Base-by-base conservation (phyloP, 805 yeast genomes). In the Metschnikowia picachoensis region DNA sequence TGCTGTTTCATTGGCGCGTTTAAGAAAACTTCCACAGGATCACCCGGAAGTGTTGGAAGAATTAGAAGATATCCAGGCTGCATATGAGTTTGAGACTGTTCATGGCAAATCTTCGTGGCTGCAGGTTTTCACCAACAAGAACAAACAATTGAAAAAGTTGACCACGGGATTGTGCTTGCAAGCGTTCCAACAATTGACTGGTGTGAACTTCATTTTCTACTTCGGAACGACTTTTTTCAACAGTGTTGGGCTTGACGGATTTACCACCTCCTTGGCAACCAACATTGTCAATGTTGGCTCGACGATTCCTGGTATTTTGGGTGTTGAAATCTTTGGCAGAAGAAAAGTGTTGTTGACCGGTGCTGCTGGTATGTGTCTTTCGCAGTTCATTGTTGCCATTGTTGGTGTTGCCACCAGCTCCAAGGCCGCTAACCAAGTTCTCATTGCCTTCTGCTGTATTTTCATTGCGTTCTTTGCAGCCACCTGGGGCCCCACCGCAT, bases 201-300 rank as follows among this genome's bases (percentile, higher is more conserved):
- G 97, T 45, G 83, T 89, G 51, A 90, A 90, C 70, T 89, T 89
- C 60, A 85, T 89, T 49, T 87, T 91, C 62, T 91, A 91, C 69
- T 91, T 84, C 64, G 94, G 96, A 36, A 89, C 92, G 17, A 76
- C 82, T 53, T 87, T 90, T 66, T 88, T 91, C 64, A 77, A 78
- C 43, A 73, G 67, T 47, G 76, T 89, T 1, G 96, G 96, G 29
- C 50, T 53, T 41, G 56, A 67, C 51, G 79, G 77, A 48, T 72
- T 78, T 57, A 75, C 47, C 46, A 48, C 58, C 32, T 56, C 62
- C 29, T 59, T 68, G 58, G 70, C 71, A 43, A 63, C 72, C 43
- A 67, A 62, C 53, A 65, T 67, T 50, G 72, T 68, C 53, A 68
- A 69, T 49, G 68, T 69, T 45, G 67, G 68, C 43, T 59, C 64